Evolutionary conservation across 176 grass and related monocot genomes (phyloP).

Genomic region (Melocanna baccifera): DNA sequence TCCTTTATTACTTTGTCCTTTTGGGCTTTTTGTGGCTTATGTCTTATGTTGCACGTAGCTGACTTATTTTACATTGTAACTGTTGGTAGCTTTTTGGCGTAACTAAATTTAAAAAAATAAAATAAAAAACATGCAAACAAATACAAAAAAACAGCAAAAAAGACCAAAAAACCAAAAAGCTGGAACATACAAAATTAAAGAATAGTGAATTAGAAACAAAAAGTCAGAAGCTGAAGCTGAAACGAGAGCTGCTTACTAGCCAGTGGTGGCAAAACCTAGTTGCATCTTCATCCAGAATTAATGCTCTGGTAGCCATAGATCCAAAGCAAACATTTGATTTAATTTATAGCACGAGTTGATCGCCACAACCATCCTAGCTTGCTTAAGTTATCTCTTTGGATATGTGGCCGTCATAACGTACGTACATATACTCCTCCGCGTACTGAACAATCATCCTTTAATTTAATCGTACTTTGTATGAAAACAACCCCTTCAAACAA

Average conservation of each 20-base stretch:
- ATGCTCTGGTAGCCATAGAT: not conserved
- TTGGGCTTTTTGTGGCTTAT: not conserved
- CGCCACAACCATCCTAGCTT: not conserved
- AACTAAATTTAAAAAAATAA: too few relatives aligned
- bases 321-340: not conserved
- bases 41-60: too few relatives aligned
- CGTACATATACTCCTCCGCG: not conserved
- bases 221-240: too few relatives aligned
- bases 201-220: too few relatives aligned
- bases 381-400: not conserved
- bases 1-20: conserved; percentile 10
- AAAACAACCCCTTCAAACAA: not conserved
- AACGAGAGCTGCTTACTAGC: too few relatives aligned
- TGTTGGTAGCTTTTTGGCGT: too few relatives aligned
- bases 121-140: too few relatives aligned
- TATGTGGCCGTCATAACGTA: not conserved
- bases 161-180: too few relatives aligned
- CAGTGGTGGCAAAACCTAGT: conserved; percentile 9
- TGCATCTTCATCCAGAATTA: conserved; percentile 16
- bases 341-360: not conserved
- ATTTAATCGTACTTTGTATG: not conserved
- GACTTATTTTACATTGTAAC: too few relatives aligned
- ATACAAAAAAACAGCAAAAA: too few relatives aligned
- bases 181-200: too few relatives aligned
- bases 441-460: not conserved